These are phyloP conservation scores for Talaromyces piceae DNA, from an alignment of 2,329 filamentous ascomycete species.

Conservation along the genomic window DNA sequence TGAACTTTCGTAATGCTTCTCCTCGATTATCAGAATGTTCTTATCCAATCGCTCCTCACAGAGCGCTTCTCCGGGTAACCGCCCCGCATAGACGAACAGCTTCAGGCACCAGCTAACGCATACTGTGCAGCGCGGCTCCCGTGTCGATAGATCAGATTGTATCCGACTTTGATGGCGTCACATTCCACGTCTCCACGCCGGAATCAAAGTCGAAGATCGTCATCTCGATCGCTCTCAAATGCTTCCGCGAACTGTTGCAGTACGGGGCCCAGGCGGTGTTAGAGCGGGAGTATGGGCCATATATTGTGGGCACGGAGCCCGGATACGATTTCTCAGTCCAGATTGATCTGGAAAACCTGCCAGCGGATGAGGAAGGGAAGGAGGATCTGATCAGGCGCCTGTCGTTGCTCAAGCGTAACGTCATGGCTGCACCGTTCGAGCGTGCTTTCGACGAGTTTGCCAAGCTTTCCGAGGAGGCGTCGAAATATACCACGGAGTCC, in stretches of 20 bases:
- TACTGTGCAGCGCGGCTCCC: constrained; percentile 61
- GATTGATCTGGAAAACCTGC: constrained; percentile 81
- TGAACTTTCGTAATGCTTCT: constrained; percentile 60
- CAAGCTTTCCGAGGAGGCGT: constrained; percentile 75
- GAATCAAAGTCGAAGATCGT: constrained; percentile 90
- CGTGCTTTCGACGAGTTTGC: constrained; percentile 92
- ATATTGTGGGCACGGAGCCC: constrained; percentile 77
- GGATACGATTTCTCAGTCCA: constrained; percentile 95
- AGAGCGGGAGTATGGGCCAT: constrained; percentile 87
- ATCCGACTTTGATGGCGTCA: constrained; percentile 98
- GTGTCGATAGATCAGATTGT: constrained; percentile 94
- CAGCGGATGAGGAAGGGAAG: constrained; percentile 72
- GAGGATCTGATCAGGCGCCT: constrained; percentile 83
- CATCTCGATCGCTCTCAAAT: constrained; percentile 90
- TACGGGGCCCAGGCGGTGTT: constrained; percentile 91
- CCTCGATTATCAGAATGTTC: constrained; percentile 96
- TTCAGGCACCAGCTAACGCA: constrained; percentile 33
- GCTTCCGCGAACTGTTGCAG: constrained; percentile 82
- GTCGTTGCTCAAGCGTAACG: constrained; percentile 91
- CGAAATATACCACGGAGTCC: constrained; percentile 86
- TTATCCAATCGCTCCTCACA: constrained; percentile 91
- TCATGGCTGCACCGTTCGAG: constrained; percentile 97
- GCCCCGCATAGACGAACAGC: constrained; percentile 18
- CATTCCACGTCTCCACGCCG: constrained; percentile 95
- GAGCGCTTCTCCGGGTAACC: constrained; percentile 82